A percentile compares a stretch with the other conserved stretches of the same genome.
These are phyloP conservation scores for Leccinum subgranulosum DNA, from an alignment of 768 basidiomycete genomes.

Conservation along the genomic window DNA sequence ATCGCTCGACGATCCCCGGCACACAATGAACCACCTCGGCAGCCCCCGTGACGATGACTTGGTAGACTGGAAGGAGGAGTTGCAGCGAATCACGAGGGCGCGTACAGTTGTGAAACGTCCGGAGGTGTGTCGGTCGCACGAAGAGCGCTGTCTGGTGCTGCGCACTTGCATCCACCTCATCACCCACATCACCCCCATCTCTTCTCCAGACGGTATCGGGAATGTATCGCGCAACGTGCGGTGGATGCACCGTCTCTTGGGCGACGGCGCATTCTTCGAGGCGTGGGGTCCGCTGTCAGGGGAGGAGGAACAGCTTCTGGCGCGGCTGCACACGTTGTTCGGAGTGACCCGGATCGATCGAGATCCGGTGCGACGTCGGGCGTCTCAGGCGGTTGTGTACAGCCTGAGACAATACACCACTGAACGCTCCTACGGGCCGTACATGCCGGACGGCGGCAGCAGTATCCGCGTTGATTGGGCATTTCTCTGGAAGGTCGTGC, in stretches of 20 bases:
- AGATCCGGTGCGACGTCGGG: constrained; percentile 29
- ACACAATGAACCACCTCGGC: constrained; percentile 40
- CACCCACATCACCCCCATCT: constrained; percentile 38
- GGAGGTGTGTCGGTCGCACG: constrained; percentile 37
- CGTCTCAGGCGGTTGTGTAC: constrained; percentile 58
- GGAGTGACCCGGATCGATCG: constrained; percentile 51
- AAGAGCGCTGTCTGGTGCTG: constrained; percentile 39
- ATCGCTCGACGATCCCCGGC: constrained; percentile 61
- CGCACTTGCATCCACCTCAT: constrained; percentile 52
- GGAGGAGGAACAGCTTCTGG: constrained; percentile 44
- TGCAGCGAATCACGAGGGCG: constrained; percentile 57
- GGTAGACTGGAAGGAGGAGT: constrained; percentile 50
- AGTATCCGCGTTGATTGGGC: constrained; percentile 57
- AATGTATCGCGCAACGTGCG: constrained; percentile 48
- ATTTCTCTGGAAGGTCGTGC: constrained; percentile 54
- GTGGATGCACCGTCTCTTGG: constrained; percentile 48
- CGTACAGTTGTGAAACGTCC: constrained; percentile 42
- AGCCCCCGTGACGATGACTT: constrained; percentile 9
- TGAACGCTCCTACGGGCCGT: constrained; percentile 56
- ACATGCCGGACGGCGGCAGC: constrained; percentile 38
- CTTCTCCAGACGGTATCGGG: constrained; percentile 19
- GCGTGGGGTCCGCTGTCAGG: constrained; percentile 24
- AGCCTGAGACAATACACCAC: constrained; percentile 53
- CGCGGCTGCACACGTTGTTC: constrained; percentile 53
- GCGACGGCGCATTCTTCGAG: constrained; percentile 46